Evolutionary conservation across 768 basidiomycete genomes (phyloP), one percentile per base, ranked within the genome.

Genomic region (Pleurotus eryngii): DNA sequence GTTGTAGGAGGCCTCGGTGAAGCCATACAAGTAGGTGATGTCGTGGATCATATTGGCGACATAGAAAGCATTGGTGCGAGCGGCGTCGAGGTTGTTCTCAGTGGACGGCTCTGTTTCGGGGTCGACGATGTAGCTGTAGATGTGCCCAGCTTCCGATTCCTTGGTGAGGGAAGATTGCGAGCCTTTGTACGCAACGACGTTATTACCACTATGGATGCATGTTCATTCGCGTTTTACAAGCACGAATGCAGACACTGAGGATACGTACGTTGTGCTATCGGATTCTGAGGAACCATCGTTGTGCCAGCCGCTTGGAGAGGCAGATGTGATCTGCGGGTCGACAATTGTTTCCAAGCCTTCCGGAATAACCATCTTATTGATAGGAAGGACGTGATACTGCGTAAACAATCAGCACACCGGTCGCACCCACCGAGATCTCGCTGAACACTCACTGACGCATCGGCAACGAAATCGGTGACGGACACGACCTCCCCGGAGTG

Each of bases 41-140:
- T 87, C 84, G 66, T 87, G 85, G 53, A 84, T 74, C 56, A 74
- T 77, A 70, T 87, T 89, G 63, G 76, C 74, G 38, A 85, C 70
- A 67, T 84, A 87, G 68, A 86, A 87, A 3, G 74, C 76, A 59
- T 81, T 81, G 2, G 79, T 79, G 30, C 78, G 72, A 3, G 83
- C 82, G 22, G 84, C 80, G 53, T 81, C 74, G 35, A 81, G 55
- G 67, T 86, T 85, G 45, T 54, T 70, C 4, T 61, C 58, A 42
- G 64, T 67, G 8, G 68, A 69, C 4, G 73, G 74, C 6, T 64
- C 70, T 5, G 59, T 45, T 4, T 59, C 60, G 12, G 68, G 64
- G 53, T 74, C 62, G 7, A 39, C n/a, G 22, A 67, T 67, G 63
- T 66, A 76, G 64, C 68, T 63, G 68, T 76, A 77, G 50, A 62